A percentile compares a stretch with the other conserved stretches of the same genome.
Evolutionary conservation across 2,329 filamentous ascomycete genomes (phyloP).

Genomic region (Xylaria sp.): DNA sequence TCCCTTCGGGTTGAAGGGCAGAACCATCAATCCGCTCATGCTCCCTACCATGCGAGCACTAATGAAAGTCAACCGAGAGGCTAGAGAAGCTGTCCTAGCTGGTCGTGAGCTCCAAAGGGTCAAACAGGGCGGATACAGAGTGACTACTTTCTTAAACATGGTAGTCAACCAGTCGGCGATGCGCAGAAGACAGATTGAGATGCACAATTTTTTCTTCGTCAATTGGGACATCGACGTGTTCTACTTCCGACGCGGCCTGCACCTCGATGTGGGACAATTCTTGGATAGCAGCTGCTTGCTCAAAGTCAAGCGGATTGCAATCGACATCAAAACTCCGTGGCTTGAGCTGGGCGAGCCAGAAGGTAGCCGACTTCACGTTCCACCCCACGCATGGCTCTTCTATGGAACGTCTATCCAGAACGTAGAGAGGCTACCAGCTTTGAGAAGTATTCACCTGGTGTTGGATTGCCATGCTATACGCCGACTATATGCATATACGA

Average conservation of each 20-base stretch:
- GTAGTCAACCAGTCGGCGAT: neutral
- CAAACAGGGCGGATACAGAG: neutral
- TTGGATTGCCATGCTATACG: neutral
- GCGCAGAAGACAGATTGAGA: neutral
- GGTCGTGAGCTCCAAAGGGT: constrained; percentile 12
- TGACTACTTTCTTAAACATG: neutral
- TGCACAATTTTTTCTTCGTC: constrained; percentile 11
- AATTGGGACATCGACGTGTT: constrained; percentile 27
- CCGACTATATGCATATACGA: neutral
- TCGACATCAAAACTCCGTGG: neutral
- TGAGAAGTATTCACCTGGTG: neutral
- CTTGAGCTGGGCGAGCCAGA: neutral
- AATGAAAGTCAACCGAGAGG: constrained; percentile 17
- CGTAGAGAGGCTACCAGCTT: neutral
- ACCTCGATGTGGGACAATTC: neutral
- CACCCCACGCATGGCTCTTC: neutral
- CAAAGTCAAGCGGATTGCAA: neutral
- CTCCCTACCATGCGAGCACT: constrained; percentile 5
- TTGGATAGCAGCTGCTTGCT: neutral
- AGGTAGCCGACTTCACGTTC: neutral
- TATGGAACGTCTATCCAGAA: neutral
- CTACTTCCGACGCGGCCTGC: constrained; percentile 6
- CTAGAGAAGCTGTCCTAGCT: constrained; percentile 12
- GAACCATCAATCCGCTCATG: neutral
- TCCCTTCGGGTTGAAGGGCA: neutral